A percentile compares a stretch with the other conserved stretches of the same genome.
These are phyloP conservation scores for Meira nashicola DNA, from an alignment of 1,284 basidiomycete genomes.

Conservation along the genomic window DNA sequence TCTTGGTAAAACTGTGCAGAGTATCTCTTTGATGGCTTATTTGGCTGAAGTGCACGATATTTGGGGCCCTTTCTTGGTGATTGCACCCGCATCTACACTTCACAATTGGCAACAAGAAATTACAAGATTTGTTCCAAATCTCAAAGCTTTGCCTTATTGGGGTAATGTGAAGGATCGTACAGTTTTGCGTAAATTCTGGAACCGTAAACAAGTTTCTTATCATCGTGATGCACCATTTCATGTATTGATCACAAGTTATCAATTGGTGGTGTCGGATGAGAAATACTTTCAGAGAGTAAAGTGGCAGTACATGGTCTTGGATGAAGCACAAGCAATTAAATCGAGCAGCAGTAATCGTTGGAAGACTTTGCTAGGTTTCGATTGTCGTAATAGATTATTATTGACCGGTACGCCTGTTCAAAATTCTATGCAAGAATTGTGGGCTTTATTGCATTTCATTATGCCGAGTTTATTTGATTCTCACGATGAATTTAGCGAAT, in stretches of 20 bases:
- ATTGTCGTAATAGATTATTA: slow-evolving; percentile 89
- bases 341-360: slow-evolving; percentile 93
- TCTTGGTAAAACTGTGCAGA: slow-evolving; percentile 82
- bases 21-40: slow-evolving; percentile 92
- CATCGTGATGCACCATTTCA: slow-evolving; percentile 94
- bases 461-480: slow-evolving; percentile 99
- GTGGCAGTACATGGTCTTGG: slow-evolving; percentile 99
- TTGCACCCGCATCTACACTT: slow-evolving; percentile 92
- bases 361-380: slow-evolving; percentile 94
- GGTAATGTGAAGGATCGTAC: slow-evolving; percentile 94
- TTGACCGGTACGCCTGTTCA: slow-evolving; percentile 98
- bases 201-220: slow-evolving; percentile 86
- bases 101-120: slow-evolving; percentile 99
- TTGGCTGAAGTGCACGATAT: slow-evolving; percentile 96
- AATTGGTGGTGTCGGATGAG: slow-evolving; percentile 93
- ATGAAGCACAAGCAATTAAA: slow-evolving; percentile 99
- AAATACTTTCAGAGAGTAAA: slow-evolving; percentile 96
- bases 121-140: slow-evolving; percentile 83
- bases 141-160: slow-evolving; percentile 98
- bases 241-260: slow-evolving; percentile 94
- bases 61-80: slow-evolving; percentile 99
- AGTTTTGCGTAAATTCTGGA: slow-evolving; percentile 95
- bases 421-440: slow-evolving; percentile 99
- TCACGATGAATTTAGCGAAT: slow-evolving; percentile 98
- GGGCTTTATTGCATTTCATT: slow-evolving; percentile 98